Evolutionary conservation across 441 rosid genomes (phyloP).

Genomic region (Aleurites moluccanus): DNA sequence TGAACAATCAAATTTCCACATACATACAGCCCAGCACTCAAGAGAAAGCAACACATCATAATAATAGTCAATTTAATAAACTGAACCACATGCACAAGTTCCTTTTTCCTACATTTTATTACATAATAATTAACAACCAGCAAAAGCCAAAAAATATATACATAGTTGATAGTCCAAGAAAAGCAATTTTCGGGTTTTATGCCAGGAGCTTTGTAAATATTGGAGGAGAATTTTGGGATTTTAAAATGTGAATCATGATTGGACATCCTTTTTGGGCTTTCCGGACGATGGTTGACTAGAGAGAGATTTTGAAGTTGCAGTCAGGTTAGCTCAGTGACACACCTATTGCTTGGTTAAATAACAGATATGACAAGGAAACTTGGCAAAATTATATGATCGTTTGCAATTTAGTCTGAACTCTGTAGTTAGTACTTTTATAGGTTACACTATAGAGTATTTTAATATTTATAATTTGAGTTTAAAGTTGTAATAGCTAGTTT

Average conservation of each 20-base stretch:
- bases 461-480: not conserved
- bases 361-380: not conserved
- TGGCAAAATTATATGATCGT: not conserved
- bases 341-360: not conserved
- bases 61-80: constrained; percentile 2
- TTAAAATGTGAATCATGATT: too few species aligned
- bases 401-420: not conserved
- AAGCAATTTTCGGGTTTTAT: not conserved
- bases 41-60: constrained; percentile 6
- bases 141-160: not conserved
- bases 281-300: too few species aligned
- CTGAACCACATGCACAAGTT: not conserved
- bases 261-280: too few species aligned
- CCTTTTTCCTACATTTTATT: not conserved
- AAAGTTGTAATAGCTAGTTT: not conserved
- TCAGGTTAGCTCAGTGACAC: not conserved
- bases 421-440: not conserved
- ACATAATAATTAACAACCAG: not conserved
- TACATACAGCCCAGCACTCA: not conserved
- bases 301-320: not conserved
- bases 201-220: not conserved
- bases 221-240: not conserved
- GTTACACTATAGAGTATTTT: not conserved
- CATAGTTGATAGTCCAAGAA: not conserved
- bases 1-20: constrained; percentile 14